Evolutionary conservation across 805 yeast genomes (phyloP).

Genomic region (Starmerella stigmatis): DNA sequence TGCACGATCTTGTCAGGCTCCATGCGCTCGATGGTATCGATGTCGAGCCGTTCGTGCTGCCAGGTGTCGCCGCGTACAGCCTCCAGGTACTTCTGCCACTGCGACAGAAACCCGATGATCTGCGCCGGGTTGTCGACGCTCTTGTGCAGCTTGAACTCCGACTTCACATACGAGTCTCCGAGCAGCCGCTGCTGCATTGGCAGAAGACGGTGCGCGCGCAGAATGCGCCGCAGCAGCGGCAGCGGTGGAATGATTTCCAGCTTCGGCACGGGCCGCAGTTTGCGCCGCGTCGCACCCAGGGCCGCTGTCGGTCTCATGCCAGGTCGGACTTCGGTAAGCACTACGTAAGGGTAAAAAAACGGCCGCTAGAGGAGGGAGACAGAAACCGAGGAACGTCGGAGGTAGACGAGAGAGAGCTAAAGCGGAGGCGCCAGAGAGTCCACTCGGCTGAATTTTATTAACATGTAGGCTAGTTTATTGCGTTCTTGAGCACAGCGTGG

Average conservation of each 20-base stretch:
- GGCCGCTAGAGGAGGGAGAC: not conserved
- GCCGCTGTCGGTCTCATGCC: constrained; percentile 9
- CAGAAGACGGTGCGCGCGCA: constrained; percentile 60
- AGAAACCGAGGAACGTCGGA: too few species aligned
- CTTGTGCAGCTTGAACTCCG: constrained; percentile 80
- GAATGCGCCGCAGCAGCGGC: constrained; percentile 61
- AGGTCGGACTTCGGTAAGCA: too few species aligned
- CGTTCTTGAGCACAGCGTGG: too few species aligned
- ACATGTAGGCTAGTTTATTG: too few species aligned
- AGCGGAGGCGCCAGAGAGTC: too few species aligned
- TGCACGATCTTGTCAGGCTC: constrained; percentile 85
- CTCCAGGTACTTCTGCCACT: constrained; percentile 64
- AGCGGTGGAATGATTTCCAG: constrained; percentile 63
- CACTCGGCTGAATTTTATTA: too few species aligned
- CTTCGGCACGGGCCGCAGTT: constrained; percentile 20
- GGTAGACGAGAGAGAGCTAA: too few species aligned
- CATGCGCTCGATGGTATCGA: constrained; percentile 65
- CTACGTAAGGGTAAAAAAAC: constrained; percentile 6
- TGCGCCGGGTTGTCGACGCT: constrained; percentile 79
- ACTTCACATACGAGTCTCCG: constrained; percentile 83
- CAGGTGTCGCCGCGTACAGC: constrained; percentile 42
- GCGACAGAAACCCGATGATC: constrained; percentile 82
- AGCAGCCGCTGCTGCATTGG: constrained; percentile 61
- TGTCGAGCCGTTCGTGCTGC: constrained; percentile 52
- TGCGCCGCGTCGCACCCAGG: constrained; percentile 20